Percentiles rank a stretch among this genome's conserved stretches.
Evolutionary conservation across 805 yeast species (phyloP).

Genomic region (Saccharomycopsis lassenensis): DNA sequence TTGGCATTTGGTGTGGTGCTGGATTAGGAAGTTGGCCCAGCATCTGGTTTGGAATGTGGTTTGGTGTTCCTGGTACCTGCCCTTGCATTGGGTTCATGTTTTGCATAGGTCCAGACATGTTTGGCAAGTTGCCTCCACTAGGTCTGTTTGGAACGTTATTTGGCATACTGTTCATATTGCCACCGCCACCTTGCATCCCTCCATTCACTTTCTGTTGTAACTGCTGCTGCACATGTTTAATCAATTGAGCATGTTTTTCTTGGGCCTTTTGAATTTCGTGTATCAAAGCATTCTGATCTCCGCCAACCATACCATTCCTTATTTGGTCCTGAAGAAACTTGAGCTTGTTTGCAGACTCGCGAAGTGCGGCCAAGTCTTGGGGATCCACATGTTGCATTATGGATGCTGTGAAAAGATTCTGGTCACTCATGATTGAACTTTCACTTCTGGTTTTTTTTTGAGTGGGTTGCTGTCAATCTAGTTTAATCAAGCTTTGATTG

Average conservation of each 20-base stretch:
- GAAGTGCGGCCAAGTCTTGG: conserved; percentile 9
- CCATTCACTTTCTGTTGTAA: conserved; percentile 11
- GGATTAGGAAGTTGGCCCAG: conserved; percentile 6
- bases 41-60: conserved; percentile 16
- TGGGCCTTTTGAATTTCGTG: conserved; percentile 6
- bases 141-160: conserved; percentile 19
- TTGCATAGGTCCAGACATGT: conserved; percentile 15
- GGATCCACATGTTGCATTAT: conserved; percentile 11
- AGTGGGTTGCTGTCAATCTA: no score
- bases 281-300: conserved; percentile 1
- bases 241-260: conserved; percentile 8
- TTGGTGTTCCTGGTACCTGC: conserved; percentile 9
- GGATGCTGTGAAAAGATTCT: conserved; percentile 4
- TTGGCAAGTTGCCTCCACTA: conserved; percentile 1
- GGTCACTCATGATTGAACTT: no score
- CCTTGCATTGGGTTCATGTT: conserved; percentile 16
- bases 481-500: no score
- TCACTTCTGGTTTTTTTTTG: no score
- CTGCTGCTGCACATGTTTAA: conserved; percentile 8
- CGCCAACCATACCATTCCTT: conserved; percentile 3
- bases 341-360: conserved; percentile 5
- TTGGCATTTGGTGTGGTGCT: conserved; percentile 1
- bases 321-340: conserved; percentile 13
- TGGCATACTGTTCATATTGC: conserved; percentile 19
- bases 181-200: conserved; percentile 11